Conservation (phyloP, 176 grass and related monocot genomes). For the Secale cereale region DNA sequence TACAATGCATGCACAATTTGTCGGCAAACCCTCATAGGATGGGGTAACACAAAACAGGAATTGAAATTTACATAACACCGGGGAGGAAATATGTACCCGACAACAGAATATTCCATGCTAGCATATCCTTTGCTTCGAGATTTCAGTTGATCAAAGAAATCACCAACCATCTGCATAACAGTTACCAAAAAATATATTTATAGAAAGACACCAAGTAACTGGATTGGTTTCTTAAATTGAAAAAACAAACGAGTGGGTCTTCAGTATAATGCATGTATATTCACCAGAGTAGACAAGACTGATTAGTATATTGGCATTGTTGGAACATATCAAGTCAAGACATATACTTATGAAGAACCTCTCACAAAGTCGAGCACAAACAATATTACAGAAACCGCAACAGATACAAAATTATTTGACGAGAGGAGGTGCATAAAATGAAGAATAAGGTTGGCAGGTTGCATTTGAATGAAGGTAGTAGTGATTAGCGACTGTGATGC, state of each 20-base stretch:
- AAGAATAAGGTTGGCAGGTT: conserved; percentile 14
- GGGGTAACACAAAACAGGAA: background rate
- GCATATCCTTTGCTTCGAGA: conserved; percentile 98
- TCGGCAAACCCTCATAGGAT: background rate
- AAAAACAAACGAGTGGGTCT: background rate
- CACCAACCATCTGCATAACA: conserved; percentile 83
- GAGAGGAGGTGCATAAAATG: background rate
- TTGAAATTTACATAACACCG: background rate
- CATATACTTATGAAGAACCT: conserved; percentile 11
- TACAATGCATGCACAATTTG: conserved; percentile 1
- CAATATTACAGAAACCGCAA: conserved; percentile 17
- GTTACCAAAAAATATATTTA: conserved; percentile 14
- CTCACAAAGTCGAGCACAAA: conserved; percentile 2
- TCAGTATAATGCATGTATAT: background rate
- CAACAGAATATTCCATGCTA: conserved; percentile 96
- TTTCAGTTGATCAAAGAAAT: conserved; percentile 99
- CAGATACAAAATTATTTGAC: background rate
- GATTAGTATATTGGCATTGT: background rate
- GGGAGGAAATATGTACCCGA: conserved; percentile 46
- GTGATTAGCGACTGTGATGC: conserved; percentile 8
- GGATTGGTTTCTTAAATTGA: background rate
- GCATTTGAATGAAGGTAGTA: background rate
- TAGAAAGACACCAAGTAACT: conserved; percentile 7
- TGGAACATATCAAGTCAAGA: background rate
- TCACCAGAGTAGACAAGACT: background rate